These are phyloP conservation scores for Plasmodium berghei DNA, from an alignment of 169 alveolate genomes.

Conservation along the genomic window DNA sequence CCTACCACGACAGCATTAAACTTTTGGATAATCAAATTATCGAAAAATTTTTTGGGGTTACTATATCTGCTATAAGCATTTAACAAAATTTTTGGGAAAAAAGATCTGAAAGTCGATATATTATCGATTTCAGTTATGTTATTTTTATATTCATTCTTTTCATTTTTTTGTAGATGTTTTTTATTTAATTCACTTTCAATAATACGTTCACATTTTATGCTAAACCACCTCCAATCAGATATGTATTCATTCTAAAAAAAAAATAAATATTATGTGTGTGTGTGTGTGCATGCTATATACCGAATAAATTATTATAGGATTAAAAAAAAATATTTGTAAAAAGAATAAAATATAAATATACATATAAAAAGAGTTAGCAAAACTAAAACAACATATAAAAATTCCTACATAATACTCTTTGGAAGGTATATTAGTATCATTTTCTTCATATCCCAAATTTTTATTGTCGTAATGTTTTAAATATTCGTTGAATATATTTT, in stretches of 20 bases:
- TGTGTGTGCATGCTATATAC: background rate
- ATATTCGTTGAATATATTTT: conserved; percentile 43
- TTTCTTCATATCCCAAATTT: background rate
- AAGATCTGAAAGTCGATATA: conserved; percentile 27
- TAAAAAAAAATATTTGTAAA: background rate
- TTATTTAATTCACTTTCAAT: conserved; percentile 32
- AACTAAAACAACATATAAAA: background rate
- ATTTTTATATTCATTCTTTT: conserved; percentile 10
- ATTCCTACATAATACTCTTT: conserved; percentile 25
- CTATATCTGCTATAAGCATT: conserved; percentile 34
- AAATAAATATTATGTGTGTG: background rate
- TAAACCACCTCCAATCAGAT: conserved; percentile 73
- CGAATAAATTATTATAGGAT: background rate
- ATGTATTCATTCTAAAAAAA: conserved; percentile 20
- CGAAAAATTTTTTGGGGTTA: conserved; percentile 31
- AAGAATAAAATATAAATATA: background rate
- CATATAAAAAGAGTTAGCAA: background rate
- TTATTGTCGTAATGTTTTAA: conserved; percentile 26
- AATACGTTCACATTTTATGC: conserved; percentile 52
- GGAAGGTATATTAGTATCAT: background rate
- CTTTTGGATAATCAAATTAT: conserved; percentile 39
- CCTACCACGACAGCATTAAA: conserved; percentile 58
- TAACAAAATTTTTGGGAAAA: conserved; percentile 46
- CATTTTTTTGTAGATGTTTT: conserved; percentile 7
- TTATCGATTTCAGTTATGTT: conserved; percentile 16